A percentile compares a stretch with the other conserved stretches of the same genome.
Evolutionary conservation across 805 yeast species (phyloP).

Genomic region (Nakazawaea laoshanensis): DNA sequence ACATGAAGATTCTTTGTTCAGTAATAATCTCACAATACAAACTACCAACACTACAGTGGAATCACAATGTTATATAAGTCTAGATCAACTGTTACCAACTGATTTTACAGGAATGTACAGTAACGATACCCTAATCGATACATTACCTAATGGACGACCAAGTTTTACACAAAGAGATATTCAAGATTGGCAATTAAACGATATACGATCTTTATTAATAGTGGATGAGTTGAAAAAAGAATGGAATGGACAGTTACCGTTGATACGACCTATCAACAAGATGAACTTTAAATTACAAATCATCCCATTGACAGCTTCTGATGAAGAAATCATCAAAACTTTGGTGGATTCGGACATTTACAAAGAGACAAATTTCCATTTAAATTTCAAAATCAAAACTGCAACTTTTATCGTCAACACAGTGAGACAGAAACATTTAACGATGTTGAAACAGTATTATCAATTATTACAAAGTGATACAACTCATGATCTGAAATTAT

Average conservation of each 20-base stretch:
- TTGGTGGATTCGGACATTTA: constrained; percentile 57
- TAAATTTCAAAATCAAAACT: constrained; percentile 44
- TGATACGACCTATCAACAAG: constrained; percentile 21
- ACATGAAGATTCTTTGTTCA: constrained; percentile 3
- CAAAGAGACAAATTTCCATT: constrained; percentile 50
- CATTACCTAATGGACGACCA: constrained; percentile 52
- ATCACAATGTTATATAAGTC: constrained; percentile 13
- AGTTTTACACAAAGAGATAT: constrained; percentile 52
- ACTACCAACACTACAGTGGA: constrained; percentile 2
- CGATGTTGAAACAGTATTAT: constrained; percentile 17
- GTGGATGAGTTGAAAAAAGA: constrained; percentile 39
- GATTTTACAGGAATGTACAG: constrained; percentile 48
- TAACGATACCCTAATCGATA: constrained; percentile 41
- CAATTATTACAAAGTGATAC: constrained; percentile 13
- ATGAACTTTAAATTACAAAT: constrained; percentile 36
- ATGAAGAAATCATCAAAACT: constrained; percentile 36
- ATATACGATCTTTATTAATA: constrained; percentile 55
- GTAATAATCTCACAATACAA: constrained; percentile 6
- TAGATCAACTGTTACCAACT: constrained; percentile 46
- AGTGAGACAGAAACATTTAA: constrained; percentile 40
- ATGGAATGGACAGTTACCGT: constrained; percentile 49
- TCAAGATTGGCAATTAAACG: constrained; percentile 66
- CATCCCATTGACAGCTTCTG: constrained; percentile 45
- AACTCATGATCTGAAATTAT: constrained; percentile 2
- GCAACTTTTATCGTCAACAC: constrained; percentile 55